These are phyloP conservation scores for Bolboschoenus planiculmis DNA, from an alignment of 176 grass and related monocot genomes.

Conservation along the genomic window DNA sequence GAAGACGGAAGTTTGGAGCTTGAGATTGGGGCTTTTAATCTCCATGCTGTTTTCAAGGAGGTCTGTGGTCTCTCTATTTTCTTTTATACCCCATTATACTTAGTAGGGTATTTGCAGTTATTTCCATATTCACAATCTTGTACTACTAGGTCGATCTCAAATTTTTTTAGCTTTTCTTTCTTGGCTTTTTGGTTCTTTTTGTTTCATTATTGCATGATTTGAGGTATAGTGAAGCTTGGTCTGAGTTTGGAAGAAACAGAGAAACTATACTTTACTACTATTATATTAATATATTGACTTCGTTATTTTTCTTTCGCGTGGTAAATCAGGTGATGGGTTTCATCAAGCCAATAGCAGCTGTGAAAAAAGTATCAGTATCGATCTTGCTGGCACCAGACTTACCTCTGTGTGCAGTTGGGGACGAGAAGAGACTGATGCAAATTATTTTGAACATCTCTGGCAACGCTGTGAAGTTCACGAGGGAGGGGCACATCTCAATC, in stretches of 20 bases:
- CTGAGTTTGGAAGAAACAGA: background rate
- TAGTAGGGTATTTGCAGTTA: background rate
- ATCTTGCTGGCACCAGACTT: conserved; percentile 77
- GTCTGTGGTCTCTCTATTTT: background rate
- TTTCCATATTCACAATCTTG: background rate
- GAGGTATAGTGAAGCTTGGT: background rate
- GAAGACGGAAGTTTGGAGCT: conserved; percentile 76
- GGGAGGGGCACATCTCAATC: conserved; percentile 81
- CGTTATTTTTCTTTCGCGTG: background rate
- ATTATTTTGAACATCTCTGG: conserved; percentile 86
- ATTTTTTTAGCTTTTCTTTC: background rate
- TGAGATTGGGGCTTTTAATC: conserved; percentile 35
- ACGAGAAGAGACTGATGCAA: conserved; percentile 91
- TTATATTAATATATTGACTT: background rate
- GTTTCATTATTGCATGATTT: background rate
- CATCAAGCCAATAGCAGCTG: conserved; percentile 49
- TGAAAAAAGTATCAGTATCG: conserved; percentile 53
- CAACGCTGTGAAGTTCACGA: conserved; percentile 96
- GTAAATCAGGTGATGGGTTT: conserved; percentile 29
- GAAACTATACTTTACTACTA: background rate
- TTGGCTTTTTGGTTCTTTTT: background rate
- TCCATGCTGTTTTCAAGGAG: conserved; percentile 44
- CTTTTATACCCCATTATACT: background rate
- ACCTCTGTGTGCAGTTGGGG: conserved; percentile 66
- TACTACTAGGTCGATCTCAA: background rate